phyloP scores from a whole-genome alignment of 805 yeast species.

The Spathaspora girioi region DNA sequence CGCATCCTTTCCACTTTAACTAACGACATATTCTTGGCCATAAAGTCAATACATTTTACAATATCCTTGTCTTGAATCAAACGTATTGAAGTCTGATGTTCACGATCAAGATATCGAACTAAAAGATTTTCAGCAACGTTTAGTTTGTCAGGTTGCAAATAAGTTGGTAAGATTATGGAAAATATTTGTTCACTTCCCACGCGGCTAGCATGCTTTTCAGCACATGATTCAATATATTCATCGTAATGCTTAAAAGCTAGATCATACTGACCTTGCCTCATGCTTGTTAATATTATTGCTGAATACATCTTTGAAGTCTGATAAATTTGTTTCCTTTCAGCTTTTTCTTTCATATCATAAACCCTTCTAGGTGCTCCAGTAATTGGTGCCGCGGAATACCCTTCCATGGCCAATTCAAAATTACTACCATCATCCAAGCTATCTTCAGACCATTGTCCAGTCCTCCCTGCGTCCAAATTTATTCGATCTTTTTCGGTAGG shows the following conservation, averaged over 20 bases:
- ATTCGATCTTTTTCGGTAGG: not conserved
- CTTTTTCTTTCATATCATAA: not conserved
- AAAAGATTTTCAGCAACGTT: conserved; percentile 4
- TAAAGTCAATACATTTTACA: conserved; percentile 16
- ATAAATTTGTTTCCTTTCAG: not conserved
- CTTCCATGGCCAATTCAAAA: not conserved
- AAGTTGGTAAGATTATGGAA: conserved; percentile 23
- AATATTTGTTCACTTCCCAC: conserved; percentile 19
- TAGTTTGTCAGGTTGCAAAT: conserved; percentile 22
- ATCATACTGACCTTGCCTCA: conserved; percentile 25
- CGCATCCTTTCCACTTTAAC: conserved; percentile 16
- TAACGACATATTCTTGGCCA: conserved; percentile 18
- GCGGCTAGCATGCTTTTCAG: conserved; percentile 5
- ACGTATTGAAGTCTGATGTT: not conserved
- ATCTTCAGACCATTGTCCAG: not conserved
- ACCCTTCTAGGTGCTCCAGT: not conserved
- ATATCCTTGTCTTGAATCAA: conserved; percentile 9
- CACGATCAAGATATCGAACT: not conserved
- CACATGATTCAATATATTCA: conserved; percentile 10
- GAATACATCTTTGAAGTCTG: not conserved
- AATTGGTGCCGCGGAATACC: not conserved
- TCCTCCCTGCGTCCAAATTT: not conserved
- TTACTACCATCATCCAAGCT: not conserved
- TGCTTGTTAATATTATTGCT: conserved; percentile 21
- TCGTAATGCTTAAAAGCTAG: conserved; percentile 27